Evolutionary conservation across 192 early-diverging fungal genomes (phyloP).

Genomic region (Entomortierella chlamydospora): DNA sequence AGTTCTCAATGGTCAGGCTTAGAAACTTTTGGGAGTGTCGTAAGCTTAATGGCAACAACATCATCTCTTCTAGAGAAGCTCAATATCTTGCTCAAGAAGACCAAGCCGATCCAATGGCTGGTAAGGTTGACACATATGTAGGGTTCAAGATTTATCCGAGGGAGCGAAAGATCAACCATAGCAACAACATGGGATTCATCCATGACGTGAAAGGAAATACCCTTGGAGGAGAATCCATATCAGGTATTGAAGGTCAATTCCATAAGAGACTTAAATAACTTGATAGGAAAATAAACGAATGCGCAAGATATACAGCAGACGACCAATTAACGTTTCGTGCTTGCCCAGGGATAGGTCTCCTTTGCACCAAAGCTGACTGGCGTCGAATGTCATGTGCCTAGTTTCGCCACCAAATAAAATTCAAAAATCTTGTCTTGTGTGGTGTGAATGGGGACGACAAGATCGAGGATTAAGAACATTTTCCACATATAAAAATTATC

Average conservation of each 20-base stretch:
- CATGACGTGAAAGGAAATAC: slow-evolving; percentile 98
- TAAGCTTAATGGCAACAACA: slow-evolving; percentile 89
- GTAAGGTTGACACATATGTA: slow-evolving; percentile 92
- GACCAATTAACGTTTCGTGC: too few species aligned
- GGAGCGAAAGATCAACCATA: slow-evolving; percentile 87
- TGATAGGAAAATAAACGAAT: too few species aligned
- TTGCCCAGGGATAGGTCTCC: too few species aligned
- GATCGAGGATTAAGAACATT: too few species aligned
- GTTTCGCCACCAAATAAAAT: too few species aligned
- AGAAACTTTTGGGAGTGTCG: slow-evolving; percentile 85
- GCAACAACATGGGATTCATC: slow-evolving; percentile 99
- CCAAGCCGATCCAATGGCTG: slow-evolving; percentile 92
- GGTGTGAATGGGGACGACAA: too few species aligned
- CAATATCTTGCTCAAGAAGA: slow-evolving; percentile 89
- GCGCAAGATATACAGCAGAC: too few species aligned
- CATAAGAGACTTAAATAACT: slow-evolving; percentile 93
- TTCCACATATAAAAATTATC: too few species aligned
- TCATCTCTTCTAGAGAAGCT: slow-evolving; percentile 94
- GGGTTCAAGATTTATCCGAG: slow-evolving; percentile 83
- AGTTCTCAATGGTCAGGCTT: slow-evolving; percentile 79
- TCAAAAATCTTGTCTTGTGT: too few species aligned
- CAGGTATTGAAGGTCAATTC: slow-evolving; percentile 96
- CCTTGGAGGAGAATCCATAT: slow-evolving; percentile 96
- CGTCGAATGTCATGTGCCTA: too few species aligned
- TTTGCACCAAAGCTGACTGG: too few species aligned